Base-by-base conservation (phyloP, 2,329 filamentous ascomycete genomes). In the Scedosporium boydii region DNA sequence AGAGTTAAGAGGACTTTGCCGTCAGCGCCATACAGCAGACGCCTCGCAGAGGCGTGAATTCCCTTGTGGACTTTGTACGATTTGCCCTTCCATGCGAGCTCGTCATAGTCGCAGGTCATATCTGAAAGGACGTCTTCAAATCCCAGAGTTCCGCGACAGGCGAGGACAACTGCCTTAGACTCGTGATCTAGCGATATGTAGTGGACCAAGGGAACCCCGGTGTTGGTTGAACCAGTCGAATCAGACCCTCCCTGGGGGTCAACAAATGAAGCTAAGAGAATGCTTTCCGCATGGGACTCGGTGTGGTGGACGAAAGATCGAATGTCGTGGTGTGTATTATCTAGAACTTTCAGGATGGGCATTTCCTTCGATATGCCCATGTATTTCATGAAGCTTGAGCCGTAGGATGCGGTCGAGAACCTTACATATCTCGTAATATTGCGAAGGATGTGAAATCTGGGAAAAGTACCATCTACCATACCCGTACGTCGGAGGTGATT, bases 41-140 rank as follows among this genome's bases (percentile, higher is more conserved):
- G 82, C 21, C 83, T 80, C 3, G 88, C 88, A 1, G 87, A 90
- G 0, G 87, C 87, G 69, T 90, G 87, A 62, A 91, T 86, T 14
- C 88, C 88, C 70, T 90, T 90, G 73, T 91, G 88, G 0, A 90
- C 87, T 66, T 87, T 85, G 75, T 88, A 90, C 1, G 76, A 75
- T 63, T 79, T 82, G 16, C 85, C 86, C 63, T 84, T 80, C 86
- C 88, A 87, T 4, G 76, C 65, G 9, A 89, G 74, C 62, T 86
- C 80, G 66, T 89, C 87, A 65, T 90, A 90, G 57, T 89, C 87
- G 71, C 87, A 90, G 34, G 87, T 87, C 81, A 90, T 84, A 68
- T 90, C 88, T 0, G 87, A 87, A 42, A 91, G 74, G 26, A 90
- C 83, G 69, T 91, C 88, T 68, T 90, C 87, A 64, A 90, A 90